Conservation (phyloP, 768 basidiomycete species). For the Roridomyces roridus region DNA sequence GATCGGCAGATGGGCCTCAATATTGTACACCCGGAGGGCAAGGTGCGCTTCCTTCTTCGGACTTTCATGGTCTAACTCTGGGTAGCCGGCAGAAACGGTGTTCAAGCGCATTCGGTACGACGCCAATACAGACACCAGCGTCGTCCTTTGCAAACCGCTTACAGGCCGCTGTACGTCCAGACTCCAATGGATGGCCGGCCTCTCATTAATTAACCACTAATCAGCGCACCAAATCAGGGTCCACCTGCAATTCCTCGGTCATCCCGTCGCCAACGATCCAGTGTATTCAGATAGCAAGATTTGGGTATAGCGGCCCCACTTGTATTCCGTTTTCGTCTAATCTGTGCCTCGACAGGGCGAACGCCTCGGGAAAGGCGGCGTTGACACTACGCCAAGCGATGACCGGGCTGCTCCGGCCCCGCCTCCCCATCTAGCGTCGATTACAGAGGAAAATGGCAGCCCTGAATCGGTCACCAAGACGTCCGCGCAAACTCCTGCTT, state of each 20-base stretch:
- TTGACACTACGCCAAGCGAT: slow-evolving; percentile 75
- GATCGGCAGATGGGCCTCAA: slow-evolving; percentile 98
- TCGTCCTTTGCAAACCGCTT: slow-evolving; percentile 88
- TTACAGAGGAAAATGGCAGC: slow-evolving; percentile 45
- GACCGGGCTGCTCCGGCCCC: slow-evolving; percentile 69
- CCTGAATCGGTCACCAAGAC: slow-evolving; percentile 50
- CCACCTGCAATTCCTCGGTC: slow-evolving; percentile 92
- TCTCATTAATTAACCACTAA: slow-evolving; percentile 17
- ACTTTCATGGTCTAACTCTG: slow-evolving; percentile 2
- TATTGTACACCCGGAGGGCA: slow-evolving; percentile 93
- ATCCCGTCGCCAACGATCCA: slow-evolving; percentile 95
- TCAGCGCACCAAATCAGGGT: slow-evolving; percentile 97
- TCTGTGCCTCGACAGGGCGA: slow-evolving; percentile 55
- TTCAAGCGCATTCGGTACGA: slow-evolving; percentile 89
- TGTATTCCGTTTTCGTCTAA: slow-evolving; percentile 3
- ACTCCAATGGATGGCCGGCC: slow-evolving; percentile 9
- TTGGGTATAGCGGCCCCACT: slow-evolving; percentile 56
- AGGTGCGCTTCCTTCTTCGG: slow-evolving; percentile 54
- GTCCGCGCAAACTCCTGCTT: slow-evolving; percentile 12
- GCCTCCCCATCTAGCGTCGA: slow-evolving; percentile 50
- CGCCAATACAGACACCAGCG: slow-evolving; percentile 77
- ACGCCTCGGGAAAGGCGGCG: slow-evolving; percentile 77
- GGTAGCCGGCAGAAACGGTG: slow-evolving; percentile 84
- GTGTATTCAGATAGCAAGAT: slow-evolving; percentile 84
- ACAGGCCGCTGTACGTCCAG: slow-evolving; percentile 87